phyloP scores from a whole-genome alignment of 1,284 basidiomycete species.

The Limonomyces culmigenus region DNA sequence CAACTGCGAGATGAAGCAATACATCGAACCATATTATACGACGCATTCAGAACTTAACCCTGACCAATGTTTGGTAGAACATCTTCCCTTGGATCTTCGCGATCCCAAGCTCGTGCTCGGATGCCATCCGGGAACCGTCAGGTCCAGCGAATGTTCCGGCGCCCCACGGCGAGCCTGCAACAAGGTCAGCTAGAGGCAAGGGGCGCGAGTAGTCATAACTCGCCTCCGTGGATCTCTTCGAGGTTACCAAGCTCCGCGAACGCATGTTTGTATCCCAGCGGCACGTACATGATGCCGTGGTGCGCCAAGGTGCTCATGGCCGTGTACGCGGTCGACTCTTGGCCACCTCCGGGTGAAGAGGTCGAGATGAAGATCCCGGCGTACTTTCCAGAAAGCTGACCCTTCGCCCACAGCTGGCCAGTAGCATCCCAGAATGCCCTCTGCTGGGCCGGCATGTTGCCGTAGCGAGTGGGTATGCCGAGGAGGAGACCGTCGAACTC shows the following conservation, averaged over 20 bases:
- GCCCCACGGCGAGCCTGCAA: slow-evolving; percentile 52
- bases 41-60: too few relatives aligned
- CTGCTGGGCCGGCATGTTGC: slow-evolving; percentile 55
- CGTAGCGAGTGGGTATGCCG: slow-evolving; percentile 70
- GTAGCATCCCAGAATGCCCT: slow-evolving; percentile 75
- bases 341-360: slow-evolving; percentile 50
- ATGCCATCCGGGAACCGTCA: slow-evolving; percentile 49
- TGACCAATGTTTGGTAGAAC: slow-evolving; percentile 35
- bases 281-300: slow-evolving; percentile 69
- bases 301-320: slow-evolving; percentile 62
- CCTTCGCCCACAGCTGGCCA: slow-evolving; percentile 58
- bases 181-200: not conserved
- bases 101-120: slow-evolving; percentile 44
- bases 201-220: slow-evolving; percentile 13
- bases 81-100: slow-evolving; percentile 48
- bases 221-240: slow-evolving; percentile 54
- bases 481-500: slow-evolving; percentile 53
- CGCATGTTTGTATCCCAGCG: slow-evolving; percentile 55
- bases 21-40: too few relatives aligned
- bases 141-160: slow-evolving; percentile 50
- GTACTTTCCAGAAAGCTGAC: slow-evolving; percentile 69
- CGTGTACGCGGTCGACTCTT: slow-evolving; percentile 53
- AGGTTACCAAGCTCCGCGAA: slow-evolving; percentile 43
- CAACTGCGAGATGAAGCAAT: too few relatives aligned
- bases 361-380: slow-evolving; percentile 59